Conservation (phyloP, 2,329 filamentous ascomycete species). For the Neurospora sp. region DNA sequence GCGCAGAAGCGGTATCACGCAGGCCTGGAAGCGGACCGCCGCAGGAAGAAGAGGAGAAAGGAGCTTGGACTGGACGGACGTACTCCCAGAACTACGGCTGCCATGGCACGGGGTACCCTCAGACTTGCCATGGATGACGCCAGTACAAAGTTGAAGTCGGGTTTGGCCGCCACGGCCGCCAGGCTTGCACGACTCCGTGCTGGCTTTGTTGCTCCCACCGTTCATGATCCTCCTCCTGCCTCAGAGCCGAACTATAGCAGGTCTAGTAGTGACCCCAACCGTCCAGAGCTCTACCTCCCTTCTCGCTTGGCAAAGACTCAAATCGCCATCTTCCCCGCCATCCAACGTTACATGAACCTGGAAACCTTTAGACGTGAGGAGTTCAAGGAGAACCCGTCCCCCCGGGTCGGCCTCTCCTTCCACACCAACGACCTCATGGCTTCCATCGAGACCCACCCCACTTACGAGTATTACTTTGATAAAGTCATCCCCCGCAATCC, state of each 20-base stretch:
- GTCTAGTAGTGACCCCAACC: not conserved
- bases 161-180: not conserved
- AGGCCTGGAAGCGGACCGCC: not conserved
- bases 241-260: too few relatives aligned
- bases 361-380: not conserved
- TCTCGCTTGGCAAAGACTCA: constrained; percentile 21
- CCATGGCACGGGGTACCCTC: not conserved
- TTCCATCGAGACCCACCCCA: not conserved
- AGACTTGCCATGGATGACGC: not conserved
- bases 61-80: not conserved
- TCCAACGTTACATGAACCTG: constrained; percentile 18
- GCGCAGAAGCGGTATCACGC: constrained; percentile 4
- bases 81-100: not conserved
- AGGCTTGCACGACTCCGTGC: not conserved
- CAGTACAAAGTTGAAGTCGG: not conserved
- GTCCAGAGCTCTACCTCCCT: not conserved
- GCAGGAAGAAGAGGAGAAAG: not conserved
- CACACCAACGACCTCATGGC: not conserved
- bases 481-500: not conserved
- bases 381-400: not conserved
- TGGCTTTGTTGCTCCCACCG: not conserved
- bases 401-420: not conserved
- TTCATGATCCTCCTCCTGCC: not conserved
- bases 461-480: not conserved
- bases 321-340: constrained; percentile 21